Evolutionary conservation across 2,329 filamentous ascomycete genomes (phyloP).

Genomic region (Claviceps arundinis): DNA sequence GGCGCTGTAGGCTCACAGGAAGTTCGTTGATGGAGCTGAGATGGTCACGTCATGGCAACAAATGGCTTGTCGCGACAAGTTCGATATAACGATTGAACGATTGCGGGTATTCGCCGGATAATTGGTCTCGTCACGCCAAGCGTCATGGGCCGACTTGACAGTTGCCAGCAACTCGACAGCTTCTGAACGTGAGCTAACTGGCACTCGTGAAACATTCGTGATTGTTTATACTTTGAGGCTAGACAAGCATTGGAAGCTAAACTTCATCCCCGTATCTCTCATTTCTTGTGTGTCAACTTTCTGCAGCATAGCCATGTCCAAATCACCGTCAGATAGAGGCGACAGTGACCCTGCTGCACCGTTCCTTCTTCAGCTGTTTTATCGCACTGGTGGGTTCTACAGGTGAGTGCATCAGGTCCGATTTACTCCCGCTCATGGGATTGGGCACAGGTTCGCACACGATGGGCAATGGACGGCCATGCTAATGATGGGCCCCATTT

Average conservation of each 20-base stretch:
- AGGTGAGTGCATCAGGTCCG: constrained; percentile 29
- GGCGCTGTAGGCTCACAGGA: no score
- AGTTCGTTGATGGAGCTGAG: no score
- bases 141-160: background rate
- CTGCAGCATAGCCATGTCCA: constrained; percentile 8
- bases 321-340: constrained; percentile 21
- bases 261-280: no score
- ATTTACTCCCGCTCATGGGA: background rate
- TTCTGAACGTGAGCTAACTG: background rate
- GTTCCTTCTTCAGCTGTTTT: constrained; percentile 78
- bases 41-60: background rate
- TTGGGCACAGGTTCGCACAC: background rate
- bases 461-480: background rate
- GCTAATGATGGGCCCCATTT: background rate
- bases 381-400: constrained; percentile 59
- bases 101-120: constrained; percentile 16
- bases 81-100: constrained; percentile 10
- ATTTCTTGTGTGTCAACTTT: background rate
- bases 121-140: constrained; percentile 1
- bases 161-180: background rate
- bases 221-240: background rate
- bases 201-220: background rate
- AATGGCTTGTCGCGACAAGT: background rate
- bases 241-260: background rate
- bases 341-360: constrained; percentile 62